Evolutionary conservation across 2,329 filamentous ascomycete genomes (phyloP), one percentile per base, ranked within the genome.

Genomic region (Trichoderma polysporum): DNA sequence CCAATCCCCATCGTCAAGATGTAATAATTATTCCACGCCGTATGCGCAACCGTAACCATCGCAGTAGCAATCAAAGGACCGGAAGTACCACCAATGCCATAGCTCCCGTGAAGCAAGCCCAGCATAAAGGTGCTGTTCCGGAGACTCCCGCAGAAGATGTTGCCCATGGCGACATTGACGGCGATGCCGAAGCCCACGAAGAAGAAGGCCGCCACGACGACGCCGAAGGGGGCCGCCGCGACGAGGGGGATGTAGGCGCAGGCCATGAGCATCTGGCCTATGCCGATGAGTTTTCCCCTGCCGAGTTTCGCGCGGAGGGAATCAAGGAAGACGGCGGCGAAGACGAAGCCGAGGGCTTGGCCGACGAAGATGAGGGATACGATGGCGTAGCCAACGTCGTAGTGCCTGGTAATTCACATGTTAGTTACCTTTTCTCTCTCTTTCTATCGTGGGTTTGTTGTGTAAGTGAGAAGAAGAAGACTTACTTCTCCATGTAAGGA

Each of bases 311-410:
- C 78, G 63, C 89, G 84, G 4, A 93, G 79, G 1, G 79, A 77
- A 72, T 93, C 89, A n/a, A 90, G 85, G 69, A 90, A 82, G 41
- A 89, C 85, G 1, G 92, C 92, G 1, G 90, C 90, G 13, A 84
- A 76, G 73, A 96, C 88, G 79, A 93, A 96, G 17, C 92, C 92
- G 4, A 90, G 70, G 0, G 92, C 91, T 71, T 91, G 91, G 52
- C 89, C 86, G 33, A 95, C 85, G 80, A 95, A 96, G 73, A 96
- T 91, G 41, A 94, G 81, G 2, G 92, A 94, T 2, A 95, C 91
- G 9, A 92, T 79, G 2, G 88, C 90, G 75, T 95, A 94, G 49
- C 89, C 90, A 66, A 95, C 92, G 67, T 83, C 71, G 74, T 94
- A 96, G 72, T 91, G 77, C 52, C 84, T 87, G n/a, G 1, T 53